Conservation (phyloP, 805 yeast genomes). For the Kodamaea jinghongensis region DNA sequence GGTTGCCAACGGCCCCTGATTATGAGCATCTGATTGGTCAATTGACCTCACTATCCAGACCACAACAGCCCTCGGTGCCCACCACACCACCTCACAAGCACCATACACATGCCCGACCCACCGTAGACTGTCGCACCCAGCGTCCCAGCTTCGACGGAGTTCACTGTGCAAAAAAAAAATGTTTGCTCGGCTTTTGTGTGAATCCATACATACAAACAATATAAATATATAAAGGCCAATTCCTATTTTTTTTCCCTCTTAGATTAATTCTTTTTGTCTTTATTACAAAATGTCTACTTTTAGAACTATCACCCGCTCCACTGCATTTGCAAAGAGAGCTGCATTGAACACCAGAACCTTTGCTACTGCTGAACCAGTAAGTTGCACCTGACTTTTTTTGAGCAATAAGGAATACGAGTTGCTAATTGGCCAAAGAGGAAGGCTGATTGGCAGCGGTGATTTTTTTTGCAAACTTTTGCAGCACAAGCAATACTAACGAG, state of each 20-base stretch:
- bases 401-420: not conserved
- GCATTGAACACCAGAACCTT: conserved; percentile 25
- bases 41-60: conserved; percentile 1
- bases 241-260: conserved; percentile 13
- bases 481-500: conserved; percentile 15
- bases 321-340: conserved; percentile 27
- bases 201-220: conserved; percentile 2
- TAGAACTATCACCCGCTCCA: conserved; percentile 37
- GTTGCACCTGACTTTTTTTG: conserved; percentile 5
- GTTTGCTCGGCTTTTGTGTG: conserved; percentile 4
- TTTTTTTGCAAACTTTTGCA: no score
- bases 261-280: conserved; percentile 13
- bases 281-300: conserved; percentile 29
- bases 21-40: conserved; percentile 10
- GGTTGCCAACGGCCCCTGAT: not conserved
- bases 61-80: no score
- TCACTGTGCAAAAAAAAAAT: no score
- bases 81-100: no score
- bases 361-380: conserved; percentile 38
- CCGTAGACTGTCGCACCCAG: no score
- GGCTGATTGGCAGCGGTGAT: no score
- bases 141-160: no score
- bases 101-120: no score
- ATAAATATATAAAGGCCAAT: conserved; percentile 13
- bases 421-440: no score